Evolutionary conservation across 176 grass and related monocot genomes (phyloP).

Genomic region (Neostapfia colusana): DNA sequence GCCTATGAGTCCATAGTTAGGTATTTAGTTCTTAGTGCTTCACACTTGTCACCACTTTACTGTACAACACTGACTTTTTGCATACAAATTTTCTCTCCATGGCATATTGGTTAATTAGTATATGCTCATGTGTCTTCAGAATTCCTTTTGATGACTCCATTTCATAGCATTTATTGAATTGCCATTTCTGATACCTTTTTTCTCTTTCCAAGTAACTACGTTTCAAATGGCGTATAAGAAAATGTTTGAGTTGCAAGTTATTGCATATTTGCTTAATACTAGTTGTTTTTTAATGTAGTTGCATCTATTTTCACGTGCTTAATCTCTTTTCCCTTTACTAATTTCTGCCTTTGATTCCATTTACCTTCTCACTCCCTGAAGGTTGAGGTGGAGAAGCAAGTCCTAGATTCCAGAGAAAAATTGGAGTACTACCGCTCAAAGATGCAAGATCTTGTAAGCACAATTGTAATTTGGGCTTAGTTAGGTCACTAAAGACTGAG

Average conservation of each 20-base stretch:
- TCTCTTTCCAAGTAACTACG: conserved; percentile 1
- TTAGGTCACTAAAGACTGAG: conserved; percentile 10
- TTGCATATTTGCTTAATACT: conserved; percentile 14
- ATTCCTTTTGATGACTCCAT: neutral
- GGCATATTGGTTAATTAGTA: neutral
- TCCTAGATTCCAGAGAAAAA: conserved; percentile 96
- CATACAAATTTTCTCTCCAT: conserved; percentile 8
- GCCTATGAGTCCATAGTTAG: neutral
- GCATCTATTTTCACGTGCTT: neutral
- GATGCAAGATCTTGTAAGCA: conserved; percentile 99
- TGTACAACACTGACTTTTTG: neutral
- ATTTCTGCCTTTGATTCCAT: conserved; percentile 18
- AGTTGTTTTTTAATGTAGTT: neutral
- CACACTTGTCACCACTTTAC: neutral
- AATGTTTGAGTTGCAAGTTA: conserved; percentile 16
- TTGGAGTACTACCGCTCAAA: conserved; percentile 83
- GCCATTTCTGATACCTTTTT: neutral
- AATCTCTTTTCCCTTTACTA: neutral
- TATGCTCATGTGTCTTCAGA: neutral
- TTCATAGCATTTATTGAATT: conserved; percentile 5
- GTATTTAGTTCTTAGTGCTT: neutral
- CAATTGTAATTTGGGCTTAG: conserved; percentile 2
- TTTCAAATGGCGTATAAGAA: conserved; percentile 1
- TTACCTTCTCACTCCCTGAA: conserved; percentile 35
- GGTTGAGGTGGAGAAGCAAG: conserved; percentile 80